phyloP scores from a whole-genome alignment of 2,329 filamentous ascomycete genomes.

The Cercospora zeae-maydis region DNA sequence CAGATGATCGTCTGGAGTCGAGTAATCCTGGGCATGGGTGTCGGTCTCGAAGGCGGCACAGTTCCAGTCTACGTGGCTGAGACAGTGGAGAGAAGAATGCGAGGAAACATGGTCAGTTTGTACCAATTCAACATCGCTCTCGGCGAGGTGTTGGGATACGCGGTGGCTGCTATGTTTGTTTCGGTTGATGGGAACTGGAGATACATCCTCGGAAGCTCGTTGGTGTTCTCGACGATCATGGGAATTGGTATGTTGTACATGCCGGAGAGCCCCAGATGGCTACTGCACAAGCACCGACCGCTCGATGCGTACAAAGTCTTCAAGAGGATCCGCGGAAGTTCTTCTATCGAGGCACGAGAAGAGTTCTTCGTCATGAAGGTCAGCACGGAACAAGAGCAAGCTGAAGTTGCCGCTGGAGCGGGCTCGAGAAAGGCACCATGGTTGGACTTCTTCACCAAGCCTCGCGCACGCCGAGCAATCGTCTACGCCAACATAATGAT shows the following conservation, averaged over 20 bases:
- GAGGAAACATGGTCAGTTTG: slow-evolving; percentile 68
- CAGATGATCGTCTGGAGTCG: slow-evolving; percentile 68
- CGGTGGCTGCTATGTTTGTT: slow-evolving; percentile 68
- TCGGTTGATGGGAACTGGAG: slow-evolving; percentile 68
- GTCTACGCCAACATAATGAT: slow-evolving; percentile 69
- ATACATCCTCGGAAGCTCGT: slow-evolving; percentile 68
- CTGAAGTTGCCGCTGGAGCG: slow-evolving; percentile 49
- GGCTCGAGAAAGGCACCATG: slow-evolving; percentile 60
- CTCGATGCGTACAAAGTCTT: slow-evolving; percentile 65
- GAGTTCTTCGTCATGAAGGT: slow-evolving; percentile 73
- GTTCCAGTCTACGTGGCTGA: slow-evolving; percentile 73
- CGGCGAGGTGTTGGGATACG: slow-evolving; percentile 70
- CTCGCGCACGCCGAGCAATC: slow-evolving; percentile 62
- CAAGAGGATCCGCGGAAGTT: slow-evolving; percentile 66
- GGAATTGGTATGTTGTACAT: slow-evolving; percentile 62
- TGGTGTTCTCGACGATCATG: slow-evolving; percentile 65
- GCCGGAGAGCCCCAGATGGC: slow-evolving; percentile 64
- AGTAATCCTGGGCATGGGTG: slow-evolving; percentile 66
- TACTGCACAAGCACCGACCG: slow-evolving; percentile 63
- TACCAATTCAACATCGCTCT: slow-evolving; percentile 76
- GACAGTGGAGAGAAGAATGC: slow-evolving; percentile 62
- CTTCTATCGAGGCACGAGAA: slow-evolving; percentile 56
- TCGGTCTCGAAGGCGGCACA: slow-evolving; percentile 70
- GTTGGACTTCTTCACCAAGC: slow-evolving; percentile 70
- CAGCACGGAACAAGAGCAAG: slow-evolving; percentile 53